A percentile compares a stretch with the other conserved stretches of the same genome.
Conservation (phyloP, 2,329 filamentous ascomycete genomes). For the Paecilomyces niveus region DNA sequence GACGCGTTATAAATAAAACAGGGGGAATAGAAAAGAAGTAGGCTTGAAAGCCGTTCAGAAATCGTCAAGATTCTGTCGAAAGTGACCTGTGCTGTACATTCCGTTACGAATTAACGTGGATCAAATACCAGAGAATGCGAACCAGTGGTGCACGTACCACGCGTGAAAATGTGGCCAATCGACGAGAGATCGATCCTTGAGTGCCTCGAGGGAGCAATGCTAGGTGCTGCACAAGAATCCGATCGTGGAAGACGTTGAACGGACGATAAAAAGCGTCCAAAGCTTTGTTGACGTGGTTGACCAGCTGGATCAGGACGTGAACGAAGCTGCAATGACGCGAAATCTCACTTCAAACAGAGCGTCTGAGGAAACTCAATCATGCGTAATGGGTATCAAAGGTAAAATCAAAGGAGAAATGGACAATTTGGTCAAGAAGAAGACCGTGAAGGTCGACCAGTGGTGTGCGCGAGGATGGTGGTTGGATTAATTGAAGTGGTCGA, state of each 20-base stretch:
- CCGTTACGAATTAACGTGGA: conserved; percentile 19
- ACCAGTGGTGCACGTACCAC: conserved; percentile 27
- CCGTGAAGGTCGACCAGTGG: conserved; percentile 9
- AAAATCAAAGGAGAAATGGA: conserved; percentile 8
- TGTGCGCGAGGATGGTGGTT: conserved; percentile 21
- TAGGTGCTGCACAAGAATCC: conserved; percentile 12
- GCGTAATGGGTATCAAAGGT: not conserved
- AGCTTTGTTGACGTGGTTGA: conserved; percentile 24
- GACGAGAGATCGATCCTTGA: conserved; percentile 15
- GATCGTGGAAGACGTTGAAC: conserved; percentile 3
- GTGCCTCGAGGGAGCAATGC: conserved; percentile 8
- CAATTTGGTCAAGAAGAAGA: conserved; percentile 7
- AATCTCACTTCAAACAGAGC: not conserved
- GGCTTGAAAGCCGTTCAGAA: conserved; percentile 8
- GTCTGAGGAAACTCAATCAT: not conserved
- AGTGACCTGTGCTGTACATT: conserved; percentile 29
- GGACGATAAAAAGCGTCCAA: conserved; percentile 12
- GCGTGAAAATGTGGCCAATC: conserved; percentile 25
- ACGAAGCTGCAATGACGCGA: conserved; percentile 1
- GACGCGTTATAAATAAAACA: conserved; percentile 12
- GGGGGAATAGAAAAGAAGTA: conserved; percentile 16
- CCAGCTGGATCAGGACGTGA: conserved; percentile 17
- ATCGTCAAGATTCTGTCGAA: conserved; percentile 19
- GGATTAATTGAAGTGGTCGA: conserved; percentile 22
- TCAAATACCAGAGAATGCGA: conserved; percentile 23